Base-by-base conservation (phyloP, 129 eudicot genomes). In the Ambrosia trifida region DNA sequence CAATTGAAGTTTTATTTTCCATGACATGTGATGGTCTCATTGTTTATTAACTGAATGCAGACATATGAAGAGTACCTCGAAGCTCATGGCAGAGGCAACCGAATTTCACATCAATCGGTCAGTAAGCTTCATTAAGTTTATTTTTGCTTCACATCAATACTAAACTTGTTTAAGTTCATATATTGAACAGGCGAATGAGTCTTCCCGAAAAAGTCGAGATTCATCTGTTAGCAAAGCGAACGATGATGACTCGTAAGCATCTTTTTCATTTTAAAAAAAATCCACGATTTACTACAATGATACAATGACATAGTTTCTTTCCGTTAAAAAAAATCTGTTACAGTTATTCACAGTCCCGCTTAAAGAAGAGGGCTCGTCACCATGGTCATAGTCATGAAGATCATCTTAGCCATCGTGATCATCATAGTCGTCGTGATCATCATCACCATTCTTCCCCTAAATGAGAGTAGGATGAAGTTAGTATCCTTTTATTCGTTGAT, bases 11-110 rank as follows among this genome's bases (percentile, higher is more conserved):
- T 36, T 56, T 66, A 19, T 66, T 17, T 66, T 38, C 13, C 4
- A 6, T 60, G 12, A 19, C 46, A 18, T 6, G 44, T 67, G 46
- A 68, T 69, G 31, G 57, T 53, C 32, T 64, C 19, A 12, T 50
- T 83, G 5, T 73, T 59, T 57, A 32, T 35, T 31, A 71, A 75
- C 36, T 40, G 54, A 69, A 69, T 83, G 88, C 87, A 92, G 98
- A 86, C 96, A 11, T 92, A 92, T 92, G 98, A 92, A 77, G 98
- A 92, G 69, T 92, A 92, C 64, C 81, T 89, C 73, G 95, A 92
- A 79, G 98, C 95, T 78, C 87, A 87, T 74, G 72, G 82, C 79
- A 82, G 83, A 75, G 69, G 78, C 75, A 61, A 30, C 72, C 74
- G 72, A 61, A 75, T 76, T 66, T 66, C 76, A 62, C 79, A 73